Percentiles rank a stretch among this genome's conserved stretches.
These are phyloP conservation scores for Mortierella sp. DNA, from an alignment of 371 early-diverging fungal genomes.

Conservation along the genomic window DNA sequence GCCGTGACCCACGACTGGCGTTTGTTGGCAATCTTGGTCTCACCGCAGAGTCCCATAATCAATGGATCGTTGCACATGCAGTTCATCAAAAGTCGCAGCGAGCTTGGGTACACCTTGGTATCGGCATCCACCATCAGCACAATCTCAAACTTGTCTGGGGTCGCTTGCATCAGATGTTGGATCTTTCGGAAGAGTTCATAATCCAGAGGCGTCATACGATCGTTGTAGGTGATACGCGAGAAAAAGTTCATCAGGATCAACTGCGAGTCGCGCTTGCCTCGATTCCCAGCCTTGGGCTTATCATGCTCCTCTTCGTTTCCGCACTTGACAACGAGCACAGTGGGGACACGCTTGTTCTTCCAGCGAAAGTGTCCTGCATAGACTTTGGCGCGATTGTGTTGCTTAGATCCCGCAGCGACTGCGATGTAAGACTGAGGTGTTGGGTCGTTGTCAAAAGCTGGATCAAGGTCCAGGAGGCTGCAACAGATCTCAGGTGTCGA, in stretches of 20 bases:
- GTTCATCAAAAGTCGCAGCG: slow-evolving; percentile 78
- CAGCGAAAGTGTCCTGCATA: slow-evolving; percentile 88
- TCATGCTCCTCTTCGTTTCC: slow-evolving; percentile 78
- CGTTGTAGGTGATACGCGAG: slow-evolving; percentile 81
- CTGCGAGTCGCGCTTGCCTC: slow-evolving; percentile 98
- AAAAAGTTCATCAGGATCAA: slow-evolving; percentile 95
- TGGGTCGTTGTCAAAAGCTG: slow-evolving; percentile 69
- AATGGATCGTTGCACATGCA: slow-evolving; percentile 82
- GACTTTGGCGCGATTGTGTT: slow-evolving; percentile 90
- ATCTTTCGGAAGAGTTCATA: slow-evolving; percentile 87
- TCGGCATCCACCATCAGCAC: slow-evolving; percentile 94
- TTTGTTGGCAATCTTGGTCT: slow-evolving; percentile 90
- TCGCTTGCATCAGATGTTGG: slow-evolving; percentile 79
- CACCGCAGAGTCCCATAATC: slow-evolving; percentile 90
- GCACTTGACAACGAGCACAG: slow-evolving; percentile 84
- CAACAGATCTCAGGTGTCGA: slow-evolving; percentile 84
- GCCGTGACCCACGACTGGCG: slow-evolving; percentile 87
- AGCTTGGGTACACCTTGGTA: slow-evolving; percentile 81
- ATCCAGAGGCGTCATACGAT: slow-evolving; percentile 87
- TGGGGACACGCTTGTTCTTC: slow-evolving; percentile 72
- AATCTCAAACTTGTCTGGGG: slow-evolving; percentile 85
- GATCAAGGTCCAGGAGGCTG: slow-evolving; percentile 68
- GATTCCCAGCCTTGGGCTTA: slow-evolving; percentile 84
- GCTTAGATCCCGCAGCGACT: slow-evolving; percentile 85
- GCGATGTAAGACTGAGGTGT: slow-evolving; percentile 84